phyloP scores from a whole-genome alignment of 192 early-diverging fungal genomes.

The Chytriomyces hyalinus region DNA sequence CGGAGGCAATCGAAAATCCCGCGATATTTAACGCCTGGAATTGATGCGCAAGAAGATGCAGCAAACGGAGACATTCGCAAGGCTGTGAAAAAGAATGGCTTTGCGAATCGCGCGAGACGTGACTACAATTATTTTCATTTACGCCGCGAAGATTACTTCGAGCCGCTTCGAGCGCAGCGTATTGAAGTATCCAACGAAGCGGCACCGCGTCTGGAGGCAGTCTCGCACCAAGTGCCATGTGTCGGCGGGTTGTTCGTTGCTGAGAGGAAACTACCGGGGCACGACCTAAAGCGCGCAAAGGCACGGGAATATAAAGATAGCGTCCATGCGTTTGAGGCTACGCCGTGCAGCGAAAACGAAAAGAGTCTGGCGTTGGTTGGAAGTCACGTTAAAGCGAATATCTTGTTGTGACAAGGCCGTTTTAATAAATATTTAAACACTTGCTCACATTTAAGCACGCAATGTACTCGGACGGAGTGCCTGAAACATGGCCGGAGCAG shows the following conservation, averaged over 20 bases:
- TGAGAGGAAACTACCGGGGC: neutral
- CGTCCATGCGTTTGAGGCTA: no score
- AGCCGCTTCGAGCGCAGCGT: neutral
- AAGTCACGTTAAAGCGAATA: no score
- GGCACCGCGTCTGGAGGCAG: neutral
- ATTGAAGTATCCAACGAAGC: neutral
- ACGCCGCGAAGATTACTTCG: neutral
- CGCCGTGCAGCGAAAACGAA: no score
- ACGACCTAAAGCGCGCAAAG: neutral
- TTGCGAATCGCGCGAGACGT: neutral
- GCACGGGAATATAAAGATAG: no score
- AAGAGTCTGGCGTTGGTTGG: no score
- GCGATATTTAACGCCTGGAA: neutral
- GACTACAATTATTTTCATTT: constrained; percentile 5
- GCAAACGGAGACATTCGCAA: neutral
- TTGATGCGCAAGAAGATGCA: neutral
- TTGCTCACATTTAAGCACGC: no score
- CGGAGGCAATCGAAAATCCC: neutral
- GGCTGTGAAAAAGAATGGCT: no score
- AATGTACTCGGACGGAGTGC: no score
- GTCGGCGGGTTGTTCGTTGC: neutral
- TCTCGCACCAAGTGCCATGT: neutral
- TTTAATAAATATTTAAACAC: no score
- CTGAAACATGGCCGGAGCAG: no score
- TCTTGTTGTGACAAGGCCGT: no score